These are phyloP conservation scores for Exophiala sideris DNA, from an alignment of 2,329 filamentous ascomycete species.

Conservation along the genomic window DNA sequence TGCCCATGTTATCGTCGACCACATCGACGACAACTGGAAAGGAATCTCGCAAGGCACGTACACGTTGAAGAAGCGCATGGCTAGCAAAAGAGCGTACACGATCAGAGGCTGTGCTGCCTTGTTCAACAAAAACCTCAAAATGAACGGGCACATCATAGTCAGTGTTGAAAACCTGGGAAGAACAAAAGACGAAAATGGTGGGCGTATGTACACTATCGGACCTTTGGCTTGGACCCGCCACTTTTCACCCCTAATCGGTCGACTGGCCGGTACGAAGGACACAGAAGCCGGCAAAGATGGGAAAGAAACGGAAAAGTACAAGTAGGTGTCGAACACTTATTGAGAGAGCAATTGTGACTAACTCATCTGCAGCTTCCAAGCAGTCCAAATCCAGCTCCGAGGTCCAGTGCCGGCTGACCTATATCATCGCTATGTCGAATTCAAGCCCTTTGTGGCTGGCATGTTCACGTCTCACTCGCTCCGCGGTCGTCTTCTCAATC, in stretches of 20 bases:
- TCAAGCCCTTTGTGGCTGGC: slow-evolving; percentile 80
- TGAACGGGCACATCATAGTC: slow-evolving; percentile 68
- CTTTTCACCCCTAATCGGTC: slow-evolving; percentile 83
- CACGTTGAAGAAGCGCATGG: slow-evolving; percentile 76
- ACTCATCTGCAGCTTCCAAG: slow-evolving; percentile 68
- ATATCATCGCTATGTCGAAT: slow-evolving; percentile 92
- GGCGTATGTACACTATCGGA: slow-evolving; percentile 74
- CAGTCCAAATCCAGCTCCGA: slow-evolving; percentile 81
- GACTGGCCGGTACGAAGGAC: slow-evolving; percentile 69
- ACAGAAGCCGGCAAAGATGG: slow-evolving; percentile 54
- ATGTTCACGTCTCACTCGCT: slow-evolving; percentile 82
- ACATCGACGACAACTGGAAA: slow-evolving; percentile 62
- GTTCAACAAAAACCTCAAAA: slow-evolving; percentile 59
- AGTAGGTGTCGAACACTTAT: slow-evolving; percentile 53
- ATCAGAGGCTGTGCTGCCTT: slow-evolving; percentile 66
- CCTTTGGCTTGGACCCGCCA: slow-evolving; percentile 77
- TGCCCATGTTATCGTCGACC: slow-evolving; percentile 65
- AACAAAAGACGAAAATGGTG: slow-evolving; percentile 62
- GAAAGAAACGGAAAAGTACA: slow-evolving; percentile 67
- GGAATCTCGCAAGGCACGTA: slow-evolving; percentile 65
- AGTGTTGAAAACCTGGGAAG: slow-evolving; percentile 75
- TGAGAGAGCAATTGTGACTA: neutral
- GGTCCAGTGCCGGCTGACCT: slow-evolving; percentile 77
- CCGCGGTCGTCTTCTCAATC: slow-evolving; percentile 75
- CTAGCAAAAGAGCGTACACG: slow-evolving; percentile 81